Conservation (phyloP, 768 basidiomycete species). For the Hygrophorus pudorinus region DNA sequence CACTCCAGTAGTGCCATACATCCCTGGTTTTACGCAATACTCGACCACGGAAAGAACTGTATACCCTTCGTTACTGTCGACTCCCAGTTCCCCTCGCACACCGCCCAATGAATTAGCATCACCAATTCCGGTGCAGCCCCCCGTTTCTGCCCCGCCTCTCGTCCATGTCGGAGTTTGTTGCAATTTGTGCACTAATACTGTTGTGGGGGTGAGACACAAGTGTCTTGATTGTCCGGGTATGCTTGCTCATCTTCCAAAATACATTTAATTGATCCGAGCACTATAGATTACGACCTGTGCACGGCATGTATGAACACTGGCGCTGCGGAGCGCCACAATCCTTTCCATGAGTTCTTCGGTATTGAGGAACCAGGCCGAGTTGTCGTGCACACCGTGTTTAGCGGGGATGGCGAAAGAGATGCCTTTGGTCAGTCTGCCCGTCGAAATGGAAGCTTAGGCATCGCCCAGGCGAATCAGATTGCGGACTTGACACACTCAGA, state of each 20-base stretch:
- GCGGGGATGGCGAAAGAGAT: constrained; percentile 26
- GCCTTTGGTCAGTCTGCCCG: neutral
- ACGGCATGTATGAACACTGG: constrained; percentile 42
- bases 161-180: constrained; percentile 53
- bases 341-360: constrained; percentile 63
- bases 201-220: constrained; percentile 67
- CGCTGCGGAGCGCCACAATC: constrained; percentile 41
- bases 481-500: constrained; percentile 1
- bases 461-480: neutral
- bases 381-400: constrained; percentile 51
- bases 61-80: neutral
- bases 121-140: neutral
- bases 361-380: constrained; percentile 57
- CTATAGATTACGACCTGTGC: constrained; percentile 65
- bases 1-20: too few relatives aligned
- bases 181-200: constrained; percentile 46
- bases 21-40: neutral
- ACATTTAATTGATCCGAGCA: neutral
- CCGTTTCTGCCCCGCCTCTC: constrained; percentile 9
- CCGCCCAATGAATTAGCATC: neutral
- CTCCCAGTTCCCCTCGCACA: neutral
- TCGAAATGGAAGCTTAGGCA: neutral
- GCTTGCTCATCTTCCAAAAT: constrained; percentile 11
- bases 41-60: neutral
- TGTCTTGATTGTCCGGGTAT: constrained; percentile 68